Percentiles rank a stretch among this genome's conserved stretches.
These are phyloP conservation scores for Astrothelium macrocarpum DNA, from an alignment of 495 filamentous ascomycete species.

Conservation along the genomic window DNA sequence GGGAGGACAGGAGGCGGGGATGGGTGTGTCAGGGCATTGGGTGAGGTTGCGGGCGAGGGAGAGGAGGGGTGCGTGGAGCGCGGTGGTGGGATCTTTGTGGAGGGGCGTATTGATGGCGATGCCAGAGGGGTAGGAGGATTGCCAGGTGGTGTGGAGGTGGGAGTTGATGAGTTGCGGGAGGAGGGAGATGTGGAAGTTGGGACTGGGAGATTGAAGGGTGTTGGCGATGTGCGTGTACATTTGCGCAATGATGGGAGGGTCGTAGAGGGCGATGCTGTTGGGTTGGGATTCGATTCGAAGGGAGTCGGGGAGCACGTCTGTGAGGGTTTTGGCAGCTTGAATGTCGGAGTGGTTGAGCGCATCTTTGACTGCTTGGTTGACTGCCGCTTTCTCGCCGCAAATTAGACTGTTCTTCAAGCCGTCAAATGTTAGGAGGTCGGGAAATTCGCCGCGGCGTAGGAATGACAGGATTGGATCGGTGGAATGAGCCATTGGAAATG, in stretches of 20 bases:
- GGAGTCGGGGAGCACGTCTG: slow-evolving; percentile 45
- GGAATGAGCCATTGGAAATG: slow-evolving; percentile 76
- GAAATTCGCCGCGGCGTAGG: slow-evolving; percentile 64
- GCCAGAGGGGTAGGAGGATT: slow-evolving; percentile 63
- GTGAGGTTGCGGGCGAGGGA: slow-evolving; percentile 62
- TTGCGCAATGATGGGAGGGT: slow-evolving; percentile 45
- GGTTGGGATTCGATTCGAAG: slow-evolving; percentile 56
- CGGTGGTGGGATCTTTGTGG: slow-evolving; percentile 54
- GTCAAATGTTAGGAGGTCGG: slow-evolving; percentile 64
- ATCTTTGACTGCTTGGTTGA: slow-evolving; percentile 57
- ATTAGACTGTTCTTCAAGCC: slow-evolving; percentile 62
- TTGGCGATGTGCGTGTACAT: slow-evolving; percentile 58
- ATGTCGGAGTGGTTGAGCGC: slow-evolving; percentile 47
- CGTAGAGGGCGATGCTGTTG: slow-evolving; percentile 69
- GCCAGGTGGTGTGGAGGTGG: slow-evolving; percentile 80
- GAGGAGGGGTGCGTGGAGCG: slow-evolving; percentile 58
- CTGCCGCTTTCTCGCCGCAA: slow-evolving; percentile 54
- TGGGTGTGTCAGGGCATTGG: slow-evolving; percentile 59
- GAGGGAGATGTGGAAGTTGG: slow-evolving; percentile 45
- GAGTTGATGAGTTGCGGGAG: slow-evolving; percentile 67
- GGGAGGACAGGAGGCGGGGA: slow-evolving; percentile 74
- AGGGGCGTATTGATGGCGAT: slow-evolving; percentile 73
- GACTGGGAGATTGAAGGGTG: slow-evolving; percentile 34
- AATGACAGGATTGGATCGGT: slow-evolving; percentile 62
- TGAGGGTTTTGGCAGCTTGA: slow-evolving; percentile 47